Base-by-base conservation (phyloP, 73 alveolate species). In the Loxodes magnus region DNA sequence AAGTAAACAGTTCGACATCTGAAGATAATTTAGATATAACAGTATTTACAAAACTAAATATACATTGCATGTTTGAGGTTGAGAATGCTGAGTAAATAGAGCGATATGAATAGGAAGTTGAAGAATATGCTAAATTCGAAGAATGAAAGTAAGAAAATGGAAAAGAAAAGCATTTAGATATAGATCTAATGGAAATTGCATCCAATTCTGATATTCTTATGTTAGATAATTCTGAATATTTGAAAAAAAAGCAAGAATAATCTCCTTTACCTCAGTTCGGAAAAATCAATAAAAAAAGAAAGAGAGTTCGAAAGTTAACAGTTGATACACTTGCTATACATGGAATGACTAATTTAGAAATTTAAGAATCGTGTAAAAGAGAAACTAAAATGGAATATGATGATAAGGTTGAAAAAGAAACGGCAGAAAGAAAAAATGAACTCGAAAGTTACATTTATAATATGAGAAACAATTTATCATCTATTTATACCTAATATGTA, bases 381-480 rank as follows among this genome's bases (percentile, higher is more conserved):
- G 91, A 84, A 55, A 46, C 61, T 17, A 66, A 50, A 10, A 35
- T 56, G 73, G 24, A 50, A 35, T 33, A 64, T 7, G 56, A 46
- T 26, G 96, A 84, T 55, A 44, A 56, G 21, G 37, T 55, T 30
- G 42, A 71, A 28, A 58, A 55, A 4, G 78, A 78, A 17, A 44
- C 84, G 35, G 64, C 64, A 49, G 64, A 69, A 26, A 64, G 52
- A 51, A 84, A 62, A 68, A 84, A 84, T 55, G 69, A 84, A 37
- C 60, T 84, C 19, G 96, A 84, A 51, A 43, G 83, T 5, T 84
- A 60, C 60, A 71, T 74, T 41, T 84, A 84, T 50, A 82, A 81
- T 5, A 52, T 64, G 80, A 82, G 87, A 57, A 62, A 64, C 46
- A 46, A 34, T 34, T 36, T 84, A 7, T 56, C 67, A 54, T 71